Percentiles rank a stretch among this genome's conserved stretches.
Conservation (phyloP, 345 rosid species). For the Gossypium longicalyx region DNA sequence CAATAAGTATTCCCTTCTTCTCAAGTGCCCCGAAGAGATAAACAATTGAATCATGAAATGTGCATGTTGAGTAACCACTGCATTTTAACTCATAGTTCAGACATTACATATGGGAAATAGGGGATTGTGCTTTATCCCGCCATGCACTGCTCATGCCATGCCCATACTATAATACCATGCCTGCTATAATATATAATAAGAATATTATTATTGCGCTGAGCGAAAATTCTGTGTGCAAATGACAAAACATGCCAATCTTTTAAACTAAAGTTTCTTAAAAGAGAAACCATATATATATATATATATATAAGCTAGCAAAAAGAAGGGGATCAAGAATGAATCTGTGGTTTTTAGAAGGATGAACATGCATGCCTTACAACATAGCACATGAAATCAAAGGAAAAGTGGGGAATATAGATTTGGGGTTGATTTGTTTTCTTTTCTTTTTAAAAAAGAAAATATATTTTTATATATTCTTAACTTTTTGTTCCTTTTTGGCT, state of each 20-base stretch:
- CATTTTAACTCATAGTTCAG: not conserved
- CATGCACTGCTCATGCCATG: not conserved
- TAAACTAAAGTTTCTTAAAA: not conserved
- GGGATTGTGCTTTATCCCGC: not conserved
- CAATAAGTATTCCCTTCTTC: no score
- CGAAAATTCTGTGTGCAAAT: not conserved
- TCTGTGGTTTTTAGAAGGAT: not conserved
- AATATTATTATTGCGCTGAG: not conserved
- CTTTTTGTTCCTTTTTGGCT: not conserved
- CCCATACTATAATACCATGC: not conserved
- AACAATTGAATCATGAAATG: no score
- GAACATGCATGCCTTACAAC: slow-evolving; percentile 10
- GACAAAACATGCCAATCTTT: slow-evolving; percentile 21
- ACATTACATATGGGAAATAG: not conserved
- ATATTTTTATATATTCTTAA: not conserved
- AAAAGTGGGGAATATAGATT: slow-evolving; percentile 12
- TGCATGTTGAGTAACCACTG: no score
- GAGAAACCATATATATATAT: no score
- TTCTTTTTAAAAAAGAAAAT: not conserved
- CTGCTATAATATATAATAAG: not conserved
- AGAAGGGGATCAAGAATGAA: not conserved
- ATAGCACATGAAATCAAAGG: not conserved
- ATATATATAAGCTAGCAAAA: not conserved
- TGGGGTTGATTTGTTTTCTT: not conserved
- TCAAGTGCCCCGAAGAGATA: accelerated